A percentile compares a stretch with the other conserved stretches of the same genome.
Evolutionary conservation across 148 eudicot species (phyloP).

Genomic region (Pouteria glomerata): DNA sequence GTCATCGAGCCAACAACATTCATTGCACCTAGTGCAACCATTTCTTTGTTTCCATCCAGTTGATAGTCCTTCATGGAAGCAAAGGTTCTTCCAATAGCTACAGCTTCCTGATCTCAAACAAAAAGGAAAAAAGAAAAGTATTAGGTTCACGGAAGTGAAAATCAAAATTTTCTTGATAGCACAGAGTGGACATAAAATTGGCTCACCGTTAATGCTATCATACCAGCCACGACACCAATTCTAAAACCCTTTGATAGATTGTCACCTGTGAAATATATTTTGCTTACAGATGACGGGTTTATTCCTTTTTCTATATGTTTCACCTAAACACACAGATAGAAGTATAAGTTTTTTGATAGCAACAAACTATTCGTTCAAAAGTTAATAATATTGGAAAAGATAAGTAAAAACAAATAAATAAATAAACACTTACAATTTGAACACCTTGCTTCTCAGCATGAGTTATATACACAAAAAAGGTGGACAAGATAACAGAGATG

Average conservation of each 20-base stretch:
- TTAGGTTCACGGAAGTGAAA: background rate
- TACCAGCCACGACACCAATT: conserved; percentile 38
- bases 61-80: conserved; percentile 71
- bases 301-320: conserved; percentile 58
- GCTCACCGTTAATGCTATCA: conserved; percentile 46
- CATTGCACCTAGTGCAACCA: conserved; percentile 71
- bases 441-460: conserved; percentile 60
- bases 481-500: conserved; percentile 43
- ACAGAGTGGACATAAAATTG: background rate
- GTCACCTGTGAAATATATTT: conserved; percentile 36
- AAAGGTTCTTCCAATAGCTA: conserved; percentile 73
- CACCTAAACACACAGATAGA: conserved; percentile 22
- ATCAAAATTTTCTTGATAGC: background rate
- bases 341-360: background rate
- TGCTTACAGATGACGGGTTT: conserved; percentile 49
- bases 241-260: conserved; percentile 30
- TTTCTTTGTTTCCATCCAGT: conserved; percentile 68
- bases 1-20: conserved; percentile 71
- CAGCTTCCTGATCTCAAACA: conserved; percentile 49
- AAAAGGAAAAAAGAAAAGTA: background rate
- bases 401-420: conserved; percentile 32
- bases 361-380: too few relatives aligned
- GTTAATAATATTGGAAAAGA: conserved; percentile 13
- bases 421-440: conserved; percentile 36
- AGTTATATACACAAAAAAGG: conserved; percentile 55